Conservation (phyloP, 306 rosid species). For the Abrus pulchellus region DNA sequence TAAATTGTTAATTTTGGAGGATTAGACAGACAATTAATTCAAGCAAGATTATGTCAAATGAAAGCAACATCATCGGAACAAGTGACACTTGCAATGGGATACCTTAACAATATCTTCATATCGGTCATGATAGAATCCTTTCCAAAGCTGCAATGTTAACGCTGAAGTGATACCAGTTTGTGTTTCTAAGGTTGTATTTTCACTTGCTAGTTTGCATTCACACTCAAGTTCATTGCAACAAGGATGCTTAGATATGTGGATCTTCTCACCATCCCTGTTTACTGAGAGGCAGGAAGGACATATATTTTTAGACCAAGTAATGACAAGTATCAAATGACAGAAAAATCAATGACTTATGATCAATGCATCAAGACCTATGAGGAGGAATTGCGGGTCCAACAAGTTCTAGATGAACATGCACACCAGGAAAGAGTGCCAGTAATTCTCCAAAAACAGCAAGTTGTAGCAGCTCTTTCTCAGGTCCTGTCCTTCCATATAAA, state of each 20-base stretch:
- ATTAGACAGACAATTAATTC: constrained; percentile 30
- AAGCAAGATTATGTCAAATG: constrained; percentile 33
- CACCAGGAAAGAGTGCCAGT: constrained; percentile 78
- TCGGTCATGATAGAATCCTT: constrained; percentile 85
- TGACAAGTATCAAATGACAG: constrained; percentile 27
- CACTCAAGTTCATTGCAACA: constrained; percentile 67
- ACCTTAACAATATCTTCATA: constrained; percentile 75
- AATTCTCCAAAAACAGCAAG: constrained; percentile 82
- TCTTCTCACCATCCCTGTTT: constrained; percentile 80
- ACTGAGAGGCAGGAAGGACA: constrained; percentile 50
- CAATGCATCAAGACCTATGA: constrained; percentile 65
- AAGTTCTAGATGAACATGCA: constrained; percentile 68
- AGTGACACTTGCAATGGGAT: constrained; percentile 3
- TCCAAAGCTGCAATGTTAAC: constrained; percentile 73
- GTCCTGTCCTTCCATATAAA: constrained; percentile 81
- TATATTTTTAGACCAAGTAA: constrained; percentile 41
- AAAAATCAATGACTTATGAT: constrained; percentile 26
- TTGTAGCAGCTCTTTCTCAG: constrained; percentile 91
- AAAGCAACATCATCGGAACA: constrained; percentile 18
- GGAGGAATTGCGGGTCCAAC: constrained; percentile 87
- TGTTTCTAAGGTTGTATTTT: constrained; percentile 42
- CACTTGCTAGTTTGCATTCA: constrained; percentile 67
- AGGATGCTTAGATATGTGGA: constrained; percentile 62
- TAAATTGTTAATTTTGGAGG: constrained; percentile 19
- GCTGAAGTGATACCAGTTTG: constrained; percentile 48